phyloP scores from a whole-genome alignment of 2,329 filamentous ascomycete genomes.

The Fusarium nelsonii region DNA sequence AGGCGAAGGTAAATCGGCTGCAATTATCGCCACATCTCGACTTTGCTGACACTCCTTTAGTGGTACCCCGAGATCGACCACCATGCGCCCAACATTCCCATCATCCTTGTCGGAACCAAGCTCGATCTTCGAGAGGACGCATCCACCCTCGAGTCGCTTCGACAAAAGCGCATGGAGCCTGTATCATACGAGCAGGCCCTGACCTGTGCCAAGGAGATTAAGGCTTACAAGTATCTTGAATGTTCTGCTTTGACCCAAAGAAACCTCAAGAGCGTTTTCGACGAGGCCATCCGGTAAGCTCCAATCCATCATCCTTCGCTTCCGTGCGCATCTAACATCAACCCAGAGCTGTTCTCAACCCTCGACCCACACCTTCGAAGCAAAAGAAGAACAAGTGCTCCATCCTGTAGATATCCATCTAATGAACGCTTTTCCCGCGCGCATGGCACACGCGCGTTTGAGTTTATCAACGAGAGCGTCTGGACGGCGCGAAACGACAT shows the following conservation, averaged over 20 bases:
- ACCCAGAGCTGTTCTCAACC: slow-evolving; percentile 77
- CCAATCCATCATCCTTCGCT: slow-evolving; percentile 23
- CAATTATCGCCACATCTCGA: slow-evolving; percentile 6
- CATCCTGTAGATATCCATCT: slow-evolving; percentile 67
- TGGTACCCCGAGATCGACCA: slow-evolving; percentile 99
- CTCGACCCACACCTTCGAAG: slow-evolving; percentile 67
- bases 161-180: slow-evolving; percentile 95
- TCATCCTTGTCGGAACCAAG: slow-evolving; percentile 97
- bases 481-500: slow-evolving; percentile 45
- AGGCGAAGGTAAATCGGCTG: slow-evolving; percentile 81
- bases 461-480: slow-evolving; percentile 42
- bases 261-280: slow-evolving; percentile 98
- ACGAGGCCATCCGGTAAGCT: slow-evolving; percentile 95
- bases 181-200: slow-evolving; percentile 94
- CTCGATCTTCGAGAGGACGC: slow-evolving; percentile 93
- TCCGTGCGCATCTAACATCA: slow-evolving; percentile 45
- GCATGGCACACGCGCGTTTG: slow-evolving; percentile 23
- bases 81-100: slow-evolving; percentile 93
- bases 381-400: slow-evolving; percentile 76
- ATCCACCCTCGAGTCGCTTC: slow-evolving; percentile 82
- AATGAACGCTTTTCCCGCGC: slow-evolving; percentile 21
- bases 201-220: slow-evolving; percentile 91
- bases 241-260: slow-evolving; percentile 97
- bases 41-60: slow-evolving; percentile 59
- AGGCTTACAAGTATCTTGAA: slow-evolving; percentile 96